These are phyloP conservation scores for Aspergillus ochraceoroseus DNA, from an alignment of 2,329 filamentous ascomycete genomes.

Conservation along the genomic window DNA sequence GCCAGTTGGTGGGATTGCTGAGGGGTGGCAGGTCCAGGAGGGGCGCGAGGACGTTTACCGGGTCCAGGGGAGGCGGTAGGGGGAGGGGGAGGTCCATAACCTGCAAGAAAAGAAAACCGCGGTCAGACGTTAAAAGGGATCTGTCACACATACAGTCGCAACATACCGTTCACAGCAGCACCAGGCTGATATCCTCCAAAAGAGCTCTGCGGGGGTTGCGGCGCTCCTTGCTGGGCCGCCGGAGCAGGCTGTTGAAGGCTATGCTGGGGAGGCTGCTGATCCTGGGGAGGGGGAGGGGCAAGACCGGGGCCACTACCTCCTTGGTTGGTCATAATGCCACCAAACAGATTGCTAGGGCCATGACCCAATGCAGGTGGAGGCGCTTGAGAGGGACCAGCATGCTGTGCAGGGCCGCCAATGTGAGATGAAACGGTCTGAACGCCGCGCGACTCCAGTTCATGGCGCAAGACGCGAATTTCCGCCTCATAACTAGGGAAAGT, in stretches of 20 bases:
- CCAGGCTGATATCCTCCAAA: slow-evolving; percentile 66
- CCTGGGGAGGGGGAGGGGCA: slow-evolving; percentile 66
- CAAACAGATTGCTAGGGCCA: slow-evolving; percentile 84
- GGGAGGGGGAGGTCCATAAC: slow-evolving; percentile 77
- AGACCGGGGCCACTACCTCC: slow-evolving; percentile 80
- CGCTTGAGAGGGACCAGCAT: slow-evolving; percentile 75
- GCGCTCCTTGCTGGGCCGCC: slow-evolving; percentile 56
- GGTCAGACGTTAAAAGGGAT: slow-evolving; percentile 47
- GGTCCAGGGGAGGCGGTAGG: slow-evolving; percentile 83
- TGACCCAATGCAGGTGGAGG: slow-evolving; percentile 81
- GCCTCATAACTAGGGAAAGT: slow-evolving; percentile 72
- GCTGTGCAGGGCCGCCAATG: slow-evolving; percentile 66
- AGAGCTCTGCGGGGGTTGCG: slow-evolving; percentile 66
- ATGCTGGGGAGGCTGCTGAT: slow-evolving; percentile 57
- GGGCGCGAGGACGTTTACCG: slow-evolving; percentile 64
- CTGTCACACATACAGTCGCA: slow-evolving; percentile 23
- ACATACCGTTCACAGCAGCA: slow-evolving; percentile 58
- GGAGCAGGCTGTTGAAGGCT: slow-evolving; percentile 56
- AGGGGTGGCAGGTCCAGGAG: slow-evolving; percentile 71
- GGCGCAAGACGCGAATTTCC: slow-evolving; percentile 76
- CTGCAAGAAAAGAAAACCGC: slow-evolving; percentile 39
- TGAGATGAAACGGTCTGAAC: slow-evolving; percentile 62
- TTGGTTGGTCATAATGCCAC: slow-evolving; percentile 89
- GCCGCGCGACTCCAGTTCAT: slow-evolving; percentile 73
- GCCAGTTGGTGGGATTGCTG: slow-evolving; percentile 85